phyloP scores from a whole-genome alignment of 257 asterid genomes.

The Solanum phureja region DNA sequence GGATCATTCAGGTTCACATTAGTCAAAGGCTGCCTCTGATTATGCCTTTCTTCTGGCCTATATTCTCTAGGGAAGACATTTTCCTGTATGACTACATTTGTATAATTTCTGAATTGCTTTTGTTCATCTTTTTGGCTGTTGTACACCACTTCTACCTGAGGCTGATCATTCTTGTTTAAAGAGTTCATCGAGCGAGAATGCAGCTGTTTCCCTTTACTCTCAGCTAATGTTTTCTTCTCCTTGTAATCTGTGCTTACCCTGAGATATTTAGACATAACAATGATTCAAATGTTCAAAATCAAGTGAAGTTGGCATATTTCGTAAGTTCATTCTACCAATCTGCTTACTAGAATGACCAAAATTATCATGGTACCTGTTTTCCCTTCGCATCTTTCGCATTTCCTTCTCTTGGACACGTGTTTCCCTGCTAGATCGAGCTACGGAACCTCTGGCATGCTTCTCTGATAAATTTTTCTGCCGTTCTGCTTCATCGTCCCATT shows the following conservation, averaged over 20 bases:
- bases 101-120: neutral
- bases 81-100: neutral
- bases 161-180: conserved; percentile 3
- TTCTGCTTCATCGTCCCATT: conserved; percentile 72
- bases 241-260: neutral
- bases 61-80: neutral
- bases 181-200: conserved; percentile 5
- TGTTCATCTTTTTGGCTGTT: neutral
- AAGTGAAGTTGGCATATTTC: neutral
- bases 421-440: conserved; percentile 61
- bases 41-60: conserved; percentile 4
- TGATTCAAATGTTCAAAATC: neutral
- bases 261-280: neutral
- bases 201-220: neutral
- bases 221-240: neutral
- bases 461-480: conserved; percentile 51
- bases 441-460: conserved; percentile 75
- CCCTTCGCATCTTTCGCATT: conserved; percentile 23
- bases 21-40: conserved; percentile 33
- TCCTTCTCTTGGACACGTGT: conserved; percentile 48
- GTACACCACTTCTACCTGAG: conserved; percentile 4
- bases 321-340: neutral
- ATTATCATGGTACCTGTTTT: conserved; percentile 29
- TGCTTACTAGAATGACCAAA: neutral
- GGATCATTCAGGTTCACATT: conserved; percentile 10